phyloP scores from a whole-genome alignment of 805 yeast species.

The Saccharomycopsis capsularis region DNA sequence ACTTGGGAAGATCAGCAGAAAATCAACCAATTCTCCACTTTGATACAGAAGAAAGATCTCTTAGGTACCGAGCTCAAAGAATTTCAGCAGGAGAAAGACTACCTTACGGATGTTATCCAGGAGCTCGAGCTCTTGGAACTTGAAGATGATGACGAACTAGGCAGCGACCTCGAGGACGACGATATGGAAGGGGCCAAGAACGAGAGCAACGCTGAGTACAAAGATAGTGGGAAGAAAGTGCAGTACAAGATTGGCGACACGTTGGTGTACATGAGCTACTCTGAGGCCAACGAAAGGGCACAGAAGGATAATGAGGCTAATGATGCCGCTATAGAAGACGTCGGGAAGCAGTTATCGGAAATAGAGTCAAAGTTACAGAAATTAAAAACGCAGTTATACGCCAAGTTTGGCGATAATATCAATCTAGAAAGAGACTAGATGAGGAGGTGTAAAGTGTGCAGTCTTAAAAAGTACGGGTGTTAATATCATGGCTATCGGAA shows the following conservation, averaged over 20 bases:
- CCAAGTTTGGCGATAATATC: slow-evolving; percentile 83
- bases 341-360: slow-evolving; percentile 42
- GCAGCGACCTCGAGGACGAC: slow-evolving; percentile 32
- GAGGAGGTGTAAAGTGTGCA: background rate
- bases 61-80: slow-evolving; percentile 42
- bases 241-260: slow-evolving; percentile 79
- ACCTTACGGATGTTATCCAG: slow-evolving; percentile 74
- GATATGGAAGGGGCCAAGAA: slow-evolving; percentile 12
- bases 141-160: slow-evolving; percentile 25
- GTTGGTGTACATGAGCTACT: slow-evolving; percentile 63
- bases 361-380: slow-evolving; percentile 48
- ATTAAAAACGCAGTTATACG: slow-evolving; percentile 71
- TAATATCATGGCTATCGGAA: no score
- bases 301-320: slow-evolving; percentile 54
- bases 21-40: slow-evolving; percentile 82
- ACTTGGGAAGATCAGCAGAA: slow-evolving; percentile 80
- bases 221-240: slow-evolving; percentile 5
- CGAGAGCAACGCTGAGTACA: background rate
- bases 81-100: slow-evolving; percentile 68
- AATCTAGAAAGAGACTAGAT: slow-evolving; percentile 55
- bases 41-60: slow-evolving; percentile 64
- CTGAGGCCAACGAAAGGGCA: slow-evolving; percentile 58
- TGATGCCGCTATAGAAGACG: slow-evolving; percentile 40
- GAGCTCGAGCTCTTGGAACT: slow-evolving; percentile 79
- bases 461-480: no score